These are phyloP conservation scores for Candida sp. DNA, from an alignment of 1,139 yeast genomes.

Conservation along the genomic window DNA sequence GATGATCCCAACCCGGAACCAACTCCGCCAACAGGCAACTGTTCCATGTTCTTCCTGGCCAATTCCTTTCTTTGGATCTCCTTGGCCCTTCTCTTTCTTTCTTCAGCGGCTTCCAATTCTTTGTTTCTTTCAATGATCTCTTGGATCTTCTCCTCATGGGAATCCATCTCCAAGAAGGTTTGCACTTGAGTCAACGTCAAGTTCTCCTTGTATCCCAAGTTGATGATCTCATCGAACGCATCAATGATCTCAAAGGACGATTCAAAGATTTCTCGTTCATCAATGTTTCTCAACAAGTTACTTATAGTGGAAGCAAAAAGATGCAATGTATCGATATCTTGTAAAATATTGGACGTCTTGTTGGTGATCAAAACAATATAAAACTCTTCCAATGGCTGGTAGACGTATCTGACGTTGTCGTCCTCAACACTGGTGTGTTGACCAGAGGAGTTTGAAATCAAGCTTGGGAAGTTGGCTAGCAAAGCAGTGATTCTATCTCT, in stretches of 20 bases:
- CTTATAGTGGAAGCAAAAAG: slow-evolving; percentile 84
- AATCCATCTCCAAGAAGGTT: slow-evolving; percentile 95
- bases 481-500: slow-evolving; percentile 88
- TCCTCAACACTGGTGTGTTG: slow-evolving; percentile 97
- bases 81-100: slow-evolving; percentile 94
- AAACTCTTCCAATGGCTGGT: slow-evolving; percentile 94
- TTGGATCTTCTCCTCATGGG: slow-evolving; percentile 98
- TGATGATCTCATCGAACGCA: slow-evolving; percentile 94
- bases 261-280: slow-evolving; percentile 83
- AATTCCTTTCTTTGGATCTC: slow-evolving; percentile 91
- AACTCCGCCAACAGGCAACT: slow-evolving; percentile 10
- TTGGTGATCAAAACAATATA: slow-evolving; percentile 93
- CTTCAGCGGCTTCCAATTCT: slow-evolving; percentile 97
- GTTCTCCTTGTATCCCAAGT: slow-evolving; percentile 90
- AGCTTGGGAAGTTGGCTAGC: slow-evolving; percentile 84
- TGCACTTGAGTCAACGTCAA: slow-evolving; percentile 82
- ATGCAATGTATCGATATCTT: slow-evolving; percentile 93
- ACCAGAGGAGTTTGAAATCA: slow-evolving; percentile 70
- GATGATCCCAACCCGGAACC: slow-evolving; percentile 9
- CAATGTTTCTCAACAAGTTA: slow-evolving; percentile 71
- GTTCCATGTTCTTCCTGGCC: slow-evolving; percentile 59
- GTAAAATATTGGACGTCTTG: slow-evolving; percentile 89
- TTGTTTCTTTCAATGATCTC: slow-evolving; percentile 97
- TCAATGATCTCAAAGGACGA: slow-evolving; percentile 88
- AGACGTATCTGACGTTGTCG: slow-evolving; percentile 90